Base-by-base conservation (phyloP, 2,329 filamentous ascomycete genomes). In the Onygena corvina region DNA sequence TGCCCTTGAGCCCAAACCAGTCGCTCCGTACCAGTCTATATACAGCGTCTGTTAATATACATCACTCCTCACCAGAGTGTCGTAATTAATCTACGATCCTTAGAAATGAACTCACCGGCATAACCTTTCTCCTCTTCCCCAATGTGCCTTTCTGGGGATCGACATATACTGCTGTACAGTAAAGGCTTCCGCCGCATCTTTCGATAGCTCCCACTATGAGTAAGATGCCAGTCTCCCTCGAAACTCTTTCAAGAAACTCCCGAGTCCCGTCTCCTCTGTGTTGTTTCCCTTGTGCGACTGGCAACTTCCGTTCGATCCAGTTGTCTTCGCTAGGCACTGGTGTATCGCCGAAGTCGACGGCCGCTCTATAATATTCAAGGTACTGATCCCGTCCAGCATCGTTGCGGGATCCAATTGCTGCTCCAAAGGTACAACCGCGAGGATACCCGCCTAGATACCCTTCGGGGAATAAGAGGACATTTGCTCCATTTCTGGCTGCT, bases 381-480 rank as follows among this genome's bases (percentile, higher is more conserved):
- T 83, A 95, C 59, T 93, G 86, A 21, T 94, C 86, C 14, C 88
- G 77, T 3, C 88, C 89, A 45, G 74, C 70, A 2, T 75, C 70
- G 0, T 76, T 74, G 31, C 89, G 80, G 12, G 75, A 72, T 3
- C 89, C 89, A 4, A 94, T 74, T 1, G 77, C 74, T 42, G 80
- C 80, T 3, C 88, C 88, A 60, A 94, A 94, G 46, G 72, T 71
- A 54, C 81, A 82, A 14, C 83, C 87, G 8, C 89, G 83, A 14
- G 90, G 90, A 62, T 95, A 95, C 1, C 89, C 90, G 42, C 90
- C 90, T 1, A 95, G 75, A 62, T 87, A 94, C 18, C 89, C 89
- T 70, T 96, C 89, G 0, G 90, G 90, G 53, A 95, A 89, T 47
- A 95, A 79, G 23, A 95, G 74, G 46, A 95, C 74, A 63, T 92